A percentile compares a stretch with the other conserved stretches of the same genome.
These are phyloP conservation scores for Teunomyces stri DNA, from an alignment of 805 yeast species.

Conservation along the genomic window DNA sequence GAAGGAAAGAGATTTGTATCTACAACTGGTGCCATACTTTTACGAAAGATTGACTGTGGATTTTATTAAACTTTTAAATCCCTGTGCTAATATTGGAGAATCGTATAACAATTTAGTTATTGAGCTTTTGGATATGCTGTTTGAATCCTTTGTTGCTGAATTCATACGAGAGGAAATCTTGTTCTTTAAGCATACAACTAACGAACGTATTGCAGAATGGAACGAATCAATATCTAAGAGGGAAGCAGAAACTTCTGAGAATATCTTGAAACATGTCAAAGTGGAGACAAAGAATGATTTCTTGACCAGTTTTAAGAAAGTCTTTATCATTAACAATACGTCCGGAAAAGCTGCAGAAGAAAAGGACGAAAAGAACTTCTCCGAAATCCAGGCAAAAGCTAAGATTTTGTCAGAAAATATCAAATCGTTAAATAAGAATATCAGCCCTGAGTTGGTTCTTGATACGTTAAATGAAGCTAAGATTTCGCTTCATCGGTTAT, in stretches of 20 bases:
- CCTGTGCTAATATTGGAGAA: slow-evolving; percentile 38
- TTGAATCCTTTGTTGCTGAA: slow-evolving; percentile 39
- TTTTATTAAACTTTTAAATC: slow-evolving; percentile 25
- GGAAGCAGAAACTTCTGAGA: slow-evolving; percentile 48
- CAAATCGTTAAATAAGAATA: slow-evolving; percentile 69
- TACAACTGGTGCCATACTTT: slow-evolving; percentile 39
- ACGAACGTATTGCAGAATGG: slow-evolving; percentile 31
- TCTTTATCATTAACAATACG: slow-evolving; percentile 17
- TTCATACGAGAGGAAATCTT: slow-evolving; percentile 37
- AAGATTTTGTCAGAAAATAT: slow-evolving; percentile 74
- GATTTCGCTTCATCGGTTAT: slow-evolving; percentile 56
- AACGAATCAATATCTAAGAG: slow-evolving; percentile 34
- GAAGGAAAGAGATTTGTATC: slow-evolving; percentile 26
- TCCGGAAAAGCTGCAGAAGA: slow-evolving; percentile 1
- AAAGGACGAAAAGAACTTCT: slow-evolving; percentile 31
- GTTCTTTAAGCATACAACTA: slow-evolving; percentile 24
- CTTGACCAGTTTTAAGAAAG: slow-evolving; percentile 23
- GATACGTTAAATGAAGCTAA: slow-evolving; percentile 68
- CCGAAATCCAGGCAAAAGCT: slow-evolving; percentile 77
- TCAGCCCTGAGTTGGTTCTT: slow-evolving; percentile 78
- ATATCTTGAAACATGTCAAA: slow-evolving; percentile 48
- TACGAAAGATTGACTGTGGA: slow-evolving; percentile 26
- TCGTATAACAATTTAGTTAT: slow-evolving; percentile 27
- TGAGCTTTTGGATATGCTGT: slow-evolving; percentile 42
- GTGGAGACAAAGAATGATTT: slow-evolving; percentile 37